Conservation (phyloP, 257 asterid genomes). For the Solanum chilense region DNA sequence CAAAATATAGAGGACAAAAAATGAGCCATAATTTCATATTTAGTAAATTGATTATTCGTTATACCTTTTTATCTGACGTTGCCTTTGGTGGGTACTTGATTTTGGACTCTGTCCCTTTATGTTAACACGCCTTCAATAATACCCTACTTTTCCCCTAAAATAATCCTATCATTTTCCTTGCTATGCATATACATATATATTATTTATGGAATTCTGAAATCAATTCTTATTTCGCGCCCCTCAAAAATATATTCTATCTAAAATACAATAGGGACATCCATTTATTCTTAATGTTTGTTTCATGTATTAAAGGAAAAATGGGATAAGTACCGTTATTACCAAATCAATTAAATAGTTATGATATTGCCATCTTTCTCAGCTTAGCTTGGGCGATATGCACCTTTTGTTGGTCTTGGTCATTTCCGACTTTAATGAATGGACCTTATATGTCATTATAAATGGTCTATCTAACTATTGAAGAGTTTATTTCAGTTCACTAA, state of each 20-base stretch:
- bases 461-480: no score
- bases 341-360: no score
- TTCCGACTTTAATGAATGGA: no score
- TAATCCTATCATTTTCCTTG: not conserved
- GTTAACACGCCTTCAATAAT: not conserved
- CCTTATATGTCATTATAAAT: no score
- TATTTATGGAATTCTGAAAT: not conserved
- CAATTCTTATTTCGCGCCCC: not conserved
- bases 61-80: constrained; percentile 1
- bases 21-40: constrained; percentile 4
- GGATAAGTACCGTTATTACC: not conserved
- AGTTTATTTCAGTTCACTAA: no score
- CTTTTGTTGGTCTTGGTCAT: no score
- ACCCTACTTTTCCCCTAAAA: not conserved
- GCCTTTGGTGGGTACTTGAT: not conserved
- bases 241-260: not conserved
- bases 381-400: no score
- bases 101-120: not conserved
- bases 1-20: constrained; percentile 6
- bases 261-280: not conserved
- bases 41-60: not conserved
- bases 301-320: not conserved
- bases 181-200: not conserved
- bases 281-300: not conserved
- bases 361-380: no score